Percentiles rank a stretch among this genome's conserved stretches.
phyloP scores from a whole-genome alignment of 1,284 basidiomycete genomes.

The Ganoderma leucocontextum region DNA sequence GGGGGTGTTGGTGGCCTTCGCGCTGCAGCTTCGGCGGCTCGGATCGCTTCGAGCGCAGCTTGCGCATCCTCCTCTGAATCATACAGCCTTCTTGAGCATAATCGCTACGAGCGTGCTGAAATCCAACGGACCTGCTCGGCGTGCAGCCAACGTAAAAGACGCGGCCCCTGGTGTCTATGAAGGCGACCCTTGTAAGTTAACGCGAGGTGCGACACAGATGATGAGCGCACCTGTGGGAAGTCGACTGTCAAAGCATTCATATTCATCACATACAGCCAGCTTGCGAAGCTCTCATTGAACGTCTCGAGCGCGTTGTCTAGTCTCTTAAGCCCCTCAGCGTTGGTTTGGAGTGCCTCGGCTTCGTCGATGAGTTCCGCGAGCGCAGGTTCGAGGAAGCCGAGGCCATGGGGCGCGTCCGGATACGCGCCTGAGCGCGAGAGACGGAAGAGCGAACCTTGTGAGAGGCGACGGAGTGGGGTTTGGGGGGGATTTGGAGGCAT shows the following conservation, averaged over 20 bases:
- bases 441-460: conserved; percentile 89
- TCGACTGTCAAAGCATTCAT: conserved; percentile 95
- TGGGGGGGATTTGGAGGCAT: conserved; percentile 46
- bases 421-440: conserved; percentile 78
- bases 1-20: conserved; percentile 46
- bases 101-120: neutral
- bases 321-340: conserved; percentile 74
- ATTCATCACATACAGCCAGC: conserved; percentile 90
- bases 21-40: conserved; percentile 37
- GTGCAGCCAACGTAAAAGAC: conserved; percentile 66
- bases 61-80: conserved; percentile 45
- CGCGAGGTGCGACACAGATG: conserved; percentile 10
- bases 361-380: conserved; percentile 91
- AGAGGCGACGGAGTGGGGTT: conserved; percentile 89
- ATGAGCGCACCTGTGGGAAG: conserved; percentile 80
- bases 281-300: conserved; percentile 95
- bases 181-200: conserved; percentile 7
- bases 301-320: conserved; percentile 81
- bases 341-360: conserved; percentile 79
- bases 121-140: conserved; percentile 61
- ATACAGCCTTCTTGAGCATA: neutral
- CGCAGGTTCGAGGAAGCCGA: conserved; percentile 87
- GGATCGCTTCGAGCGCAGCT: conserved; percentile 40
- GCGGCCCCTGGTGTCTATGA: conserved; percentile 67
- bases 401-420: conserved; percentile 80